These are phyloP conservation scores for Ascomycota sp. DNA, from an alignment of 2,329 filamentous ascomycete species.

Conservation along the genomic window DNA sequence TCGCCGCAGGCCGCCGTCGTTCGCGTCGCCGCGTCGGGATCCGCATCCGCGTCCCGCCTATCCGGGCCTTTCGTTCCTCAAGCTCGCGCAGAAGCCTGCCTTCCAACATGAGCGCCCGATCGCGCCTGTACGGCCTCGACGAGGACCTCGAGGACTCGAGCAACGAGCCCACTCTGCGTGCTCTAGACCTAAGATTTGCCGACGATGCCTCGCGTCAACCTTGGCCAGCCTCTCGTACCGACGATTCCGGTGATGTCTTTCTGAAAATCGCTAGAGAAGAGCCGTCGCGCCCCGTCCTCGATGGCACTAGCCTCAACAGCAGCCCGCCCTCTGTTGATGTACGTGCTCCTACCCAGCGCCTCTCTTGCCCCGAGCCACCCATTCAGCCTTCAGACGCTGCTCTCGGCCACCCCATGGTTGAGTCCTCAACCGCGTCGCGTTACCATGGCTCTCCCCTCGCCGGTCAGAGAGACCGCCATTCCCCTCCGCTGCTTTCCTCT, in stretches of 20 bases:
- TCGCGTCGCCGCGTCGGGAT: conserved; percentile 13
- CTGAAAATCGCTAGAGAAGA: conserved; percentile 38
- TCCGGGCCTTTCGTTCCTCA: conserved; percentile 35
- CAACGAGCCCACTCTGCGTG: conserved; percentile 28
- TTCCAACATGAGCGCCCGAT: conserved; percentile 29
- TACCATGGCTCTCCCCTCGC: too few species aligned
- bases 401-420: too few species aligned
- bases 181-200: conserved; percentile 22
- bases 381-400: too few species aligned
- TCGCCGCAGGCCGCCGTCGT: background rate
- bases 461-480: too few species aligned
- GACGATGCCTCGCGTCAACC: conserved; percentile 7
- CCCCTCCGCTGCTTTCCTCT: background rate
- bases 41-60: conserved; percentile 27
- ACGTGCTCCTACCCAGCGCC: conserved; percentile 13
- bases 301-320: conserved; percentile 14
- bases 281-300: conserved; percentile 15
- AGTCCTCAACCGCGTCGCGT: too few species aligned
- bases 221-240: conserved; percentile 17
- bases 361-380: background rate
- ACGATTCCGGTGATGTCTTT: conserved; percentile 38
- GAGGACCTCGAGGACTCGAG: conserved; percentile 22
- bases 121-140: conserved; percentile 21
- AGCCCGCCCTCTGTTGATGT: conserved; percentile 22
- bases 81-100: conserved; percentile 32